phyloP scores from a whole-genome alignment of 495 filamentous ascomycete species.

The Penicillium ucsense region DNA sequence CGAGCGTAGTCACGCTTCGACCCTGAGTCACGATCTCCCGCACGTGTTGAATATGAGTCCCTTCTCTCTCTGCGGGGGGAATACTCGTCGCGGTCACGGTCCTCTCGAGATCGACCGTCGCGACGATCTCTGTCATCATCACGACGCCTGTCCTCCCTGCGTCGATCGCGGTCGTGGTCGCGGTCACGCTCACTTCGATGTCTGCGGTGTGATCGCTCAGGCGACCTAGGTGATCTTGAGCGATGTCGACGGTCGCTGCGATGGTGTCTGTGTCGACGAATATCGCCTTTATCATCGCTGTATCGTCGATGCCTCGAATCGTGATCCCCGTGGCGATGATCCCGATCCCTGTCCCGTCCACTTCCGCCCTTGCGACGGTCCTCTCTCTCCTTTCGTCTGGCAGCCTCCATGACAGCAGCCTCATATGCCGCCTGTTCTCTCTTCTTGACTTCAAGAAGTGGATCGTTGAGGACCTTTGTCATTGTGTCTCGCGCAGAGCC shows the following conservation, averaged over 20 bases:
- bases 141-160: slow-evolving; percentile 10
- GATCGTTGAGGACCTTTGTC: slow-evolving; percentile 79
- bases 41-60: slow-evolving; percentile 11
- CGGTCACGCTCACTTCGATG: slow-evolving; percentile 22
- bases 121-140: slow-evolving; percentile 4
- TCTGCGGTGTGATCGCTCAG: slow-evolving; percentile 17
- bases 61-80: slow-evolving; percentile 8
- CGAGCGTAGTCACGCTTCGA: slow-evolving; percentile 15
- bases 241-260: slow-evolving; percentile 22
- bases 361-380: slow-evolving; percentile 33
- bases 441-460: slow-evolving; percentile 82
- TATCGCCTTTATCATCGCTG: slow-evolving; percentile 21
- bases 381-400: slow-evolving; percentile 58
- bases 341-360: slow-evolving; percentile 18
- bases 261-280: slow-evolving; percentile 17
- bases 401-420: slow-evolving; percentile 74
- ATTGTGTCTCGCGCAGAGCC: slow-evolving; percentile 62
- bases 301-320: slow-evolving; percentile 20
- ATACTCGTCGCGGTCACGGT: slow-evolving; percentile 12
- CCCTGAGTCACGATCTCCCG: slow-evolving; percentile 21
- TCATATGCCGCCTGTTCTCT: slow-evolving; percentile 88
- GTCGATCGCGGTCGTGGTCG: slow-evolving; percentile 8
- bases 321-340: slow-evolving; percentile 13
- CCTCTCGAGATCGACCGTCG: slow-evolving; percentile 8
- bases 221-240: slow-evolving; percentile 26